Base-by-base conservation (phyloP, 1,284 basidiomycete species). In the Coniferiporia sulphurascens region DNA sequence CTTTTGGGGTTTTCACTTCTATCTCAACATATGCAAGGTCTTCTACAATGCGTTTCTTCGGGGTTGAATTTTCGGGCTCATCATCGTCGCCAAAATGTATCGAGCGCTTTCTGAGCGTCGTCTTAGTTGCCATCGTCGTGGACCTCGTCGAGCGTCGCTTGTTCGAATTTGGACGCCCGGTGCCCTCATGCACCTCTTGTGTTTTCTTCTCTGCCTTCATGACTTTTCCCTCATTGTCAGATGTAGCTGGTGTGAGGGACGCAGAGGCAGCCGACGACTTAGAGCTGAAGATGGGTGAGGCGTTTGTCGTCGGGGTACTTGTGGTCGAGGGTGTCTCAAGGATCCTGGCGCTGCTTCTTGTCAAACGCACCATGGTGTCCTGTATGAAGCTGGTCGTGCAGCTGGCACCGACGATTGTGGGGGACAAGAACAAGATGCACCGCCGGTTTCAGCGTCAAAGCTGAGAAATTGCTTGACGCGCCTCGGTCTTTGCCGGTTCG, bases 261-360 rank as follows among this genome's bases (percentile, higher is more conserved):
- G 27, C 27, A 34, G 68, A 67, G 57, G 73, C 70, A 6, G 66
- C 64, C 2, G 76, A 73, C n/a, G 72, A 70, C 63, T 70, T 71
- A 12, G 75, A 70, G 66, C 79, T 81, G 69, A 82, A 79, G 49
- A 76, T 63, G 34, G 80, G 76, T 13, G 82, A 72, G 38, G 63
- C 71, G 32, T 72, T 67, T 2, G 75, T 52, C 7, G 48, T 51
- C 22, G 56, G 48, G 5, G 56, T 58, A 19, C 50, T 49, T 22
- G 56, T 50, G 2, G 69, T 58, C 1, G 73, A 67, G 13, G 72
- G 60, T 0, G 74, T 71, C 48, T 51, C 56, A 22, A 38, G 58
- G 35, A 35, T 35, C 12, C 46, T 19, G 5, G 48, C 27, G 34
- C 58, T 48, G 12, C 52, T 38, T 49, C 53, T 27, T 12, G 53